Conservation (phyloP, 345 rosid species). For the Populus pruinosa region DNA sequence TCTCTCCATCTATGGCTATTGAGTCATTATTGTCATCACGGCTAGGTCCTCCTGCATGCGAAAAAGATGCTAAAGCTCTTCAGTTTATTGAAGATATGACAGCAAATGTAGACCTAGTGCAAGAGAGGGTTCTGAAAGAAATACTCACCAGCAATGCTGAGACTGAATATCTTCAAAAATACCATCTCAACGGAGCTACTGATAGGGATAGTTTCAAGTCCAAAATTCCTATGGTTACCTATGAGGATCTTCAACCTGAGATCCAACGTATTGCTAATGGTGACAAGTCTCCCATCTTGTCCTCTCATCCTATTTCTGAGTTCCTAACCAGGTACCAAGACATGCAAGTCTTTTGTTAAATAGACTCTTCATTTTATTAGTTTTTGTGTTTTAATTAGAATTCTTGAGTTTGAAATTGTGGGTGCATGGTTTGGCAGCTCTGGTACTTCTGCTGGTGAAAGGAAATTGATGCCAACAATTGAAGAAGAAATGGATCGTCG, state of each 20-base stretch:
- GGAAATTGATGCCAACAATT: constrained; percentile 95
- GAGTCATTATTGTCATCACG: constrained; percentile 60
- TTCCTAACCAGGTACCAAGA: constrained; percentile 74
- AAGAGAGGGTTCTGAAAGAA: constrained; percentile 56
- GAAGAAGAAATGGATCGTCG: constrained; percentile 89
- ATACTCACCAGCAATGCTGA: constrained; percentile 59
- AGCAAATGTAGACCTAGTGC: constrained; percentile 58
- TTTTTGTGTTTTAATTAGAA: not conserved
- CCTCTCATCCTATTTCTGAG: constrained; percentile 86
- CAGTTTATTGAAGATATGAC: constrained; percentile 77
- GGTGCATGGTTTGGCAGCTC: constrained; percentile 46
- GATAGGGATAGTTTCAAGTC: constrained; percentile 70
- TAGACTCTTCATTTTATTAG: not conserved
- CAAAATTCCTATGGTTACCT: constrained; percentile 65
- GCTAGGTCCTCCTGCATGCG: constrained; percentile 69
- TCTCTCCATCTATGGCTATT: constrained; percentile 50
- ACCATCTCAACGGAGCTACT: constrained; percentile 49
- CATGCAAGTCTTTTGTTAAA: not conserved
- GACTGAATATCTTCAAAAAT: constrained; percentile 69
- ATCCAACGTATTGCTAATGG: constrained; percentile 95
- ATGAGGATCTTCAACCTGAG: constrained; percentile 82
- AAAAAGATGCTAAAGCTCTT: constrained; percentile 74
- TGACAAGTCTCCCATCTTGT: constrained; percentile 77
- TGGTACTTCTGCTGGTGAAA: constrained; percentile 97
- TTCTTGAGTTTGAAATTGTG: not conserved